A percentile compares a stretch with the other conserved stretches of the same genome.
Conservation (phyloP, 768 basidiomycete species). For the Lentinula aciculospora region DNA sequence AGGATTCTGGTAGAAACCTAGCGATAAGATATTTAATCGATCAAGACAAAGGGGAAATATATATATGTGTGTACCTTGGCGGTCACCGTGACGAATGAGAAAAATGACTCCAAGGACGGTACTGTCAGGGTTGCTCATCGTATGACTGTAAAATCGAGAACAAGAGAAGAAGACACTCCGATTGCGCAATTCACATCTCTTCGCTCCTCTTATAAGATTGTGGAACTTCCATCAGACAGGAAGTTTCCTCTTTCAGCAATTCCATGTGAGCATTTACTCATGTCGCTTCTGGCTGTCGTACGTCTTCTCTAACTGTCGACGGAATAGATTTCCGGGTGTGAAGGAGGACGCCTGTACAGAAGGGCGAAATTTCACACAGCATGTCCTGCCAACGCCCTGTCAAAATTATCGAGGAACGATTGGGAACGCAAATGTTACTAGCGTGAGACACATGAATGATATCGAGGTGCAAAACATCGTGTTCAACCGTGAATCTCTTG, state of each 20-base stretch:
- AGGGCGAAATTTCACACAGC: background rate
- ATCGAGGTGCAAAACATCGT: no score
- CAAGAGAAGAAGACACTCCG: background rate
- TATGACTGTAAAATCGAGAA: background rate
- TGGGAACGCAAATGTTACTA: no score
- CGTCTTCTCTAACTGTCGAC: background rate
- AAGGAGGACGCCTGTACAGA: background rate
- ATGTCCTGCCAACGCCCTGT: background rate
- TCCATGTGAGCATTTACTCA: background rate
- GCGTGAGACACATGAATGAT: no score
- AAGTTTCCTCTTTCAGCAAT: background rate
- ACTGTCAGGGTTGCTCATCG: slow-evolving; percentile 15
- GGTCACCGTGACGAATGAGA: slow-evolving; percentile 55
- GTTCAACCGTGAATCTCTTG: no score
- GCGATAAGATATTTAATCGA: background rate
- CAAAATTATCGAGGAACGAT: no score
- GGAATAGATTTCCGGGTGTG: background rate
- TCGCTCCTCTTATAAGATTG: background rate
- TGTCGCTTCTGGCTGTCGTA: background rate
- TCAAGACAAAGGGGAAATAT: no score
- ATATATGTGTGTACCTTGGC: no score
- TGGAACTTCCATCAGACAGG: background rate
- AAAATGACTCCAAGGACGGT: slow-evolving; percentile 52
- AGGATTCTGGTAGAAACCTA: slow-evolving; percentile 63
- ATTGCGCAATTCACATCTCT: background rate